Conservation (phyloP, 192 early-diverging fungal genomes). For the Entomortierella chlamydospora region DNA sequence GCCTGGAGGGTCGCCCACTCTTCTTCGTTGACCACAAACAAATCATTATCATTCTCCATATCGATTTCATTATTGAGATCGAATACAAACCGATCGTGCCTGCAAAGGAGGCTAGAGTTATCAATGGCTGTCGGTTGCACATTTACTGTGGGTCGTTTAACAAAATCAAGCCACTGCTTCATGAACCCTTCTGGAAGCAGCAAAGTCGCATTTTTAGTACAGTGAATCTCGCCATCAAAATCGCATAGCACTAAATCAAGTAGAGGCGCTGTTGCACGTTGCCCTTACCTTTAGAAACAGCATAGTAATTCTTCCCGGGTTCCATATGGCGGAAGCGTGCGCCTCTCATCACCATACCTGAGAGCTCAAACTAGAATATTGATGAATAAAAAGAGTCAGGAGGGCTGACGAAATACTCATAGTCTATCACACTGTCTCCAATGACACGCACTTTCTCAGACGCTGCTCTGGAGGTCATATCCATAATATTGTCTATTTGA, state of each 20-base stretch:
- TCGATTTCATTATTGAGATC: constrained; percentile 18
- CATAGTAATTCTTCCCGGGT: constrained; percentile 10
- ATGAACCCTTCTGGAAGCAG: constrained; percentile 12
- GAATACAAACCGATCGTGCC: constrained; percentile 22
- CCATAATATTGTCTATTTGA: neutral
- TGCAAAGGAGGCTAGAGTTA: constrained; percentile 20
- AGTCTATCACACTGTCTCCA: too few species aligned
- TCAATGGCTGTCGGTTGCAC: constrained; percentile 13
- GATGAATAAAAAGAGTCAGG: neutral
- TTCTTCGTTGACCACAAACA: constrained; percentile 10
- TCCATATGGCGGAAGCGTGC: constrained; percentile 2
- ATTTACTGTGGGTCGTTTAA: constrained; percentile 18
- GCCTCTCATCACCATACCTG: constrained; percentile 9
- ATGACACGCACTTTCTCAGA: constrained; percentile 43
- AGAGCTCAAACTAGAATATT: constrained; percentile 7
- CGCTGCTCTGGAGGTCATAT: constrained; percentile 8
- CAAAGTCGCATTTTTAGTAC: neutral
- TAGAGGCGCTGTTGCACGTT: neutral
- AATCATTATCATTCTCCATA: constrained; percentile 3
- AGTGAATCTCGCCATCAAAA: neutral
- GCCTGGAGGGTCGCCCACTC: constrained; percentile 24
- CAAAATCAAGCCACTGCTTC: constrained; percentile 25
- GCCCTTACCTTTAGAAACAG: constrained; percentile 19
- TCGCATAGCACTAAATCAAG: neutral
- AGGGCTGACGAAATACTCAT: neutral